Evolutionary conservation across 2,329 filamentous ascomycete genomes (phyloP).

Genomic region (Lecanicillium sp.): DNA sequence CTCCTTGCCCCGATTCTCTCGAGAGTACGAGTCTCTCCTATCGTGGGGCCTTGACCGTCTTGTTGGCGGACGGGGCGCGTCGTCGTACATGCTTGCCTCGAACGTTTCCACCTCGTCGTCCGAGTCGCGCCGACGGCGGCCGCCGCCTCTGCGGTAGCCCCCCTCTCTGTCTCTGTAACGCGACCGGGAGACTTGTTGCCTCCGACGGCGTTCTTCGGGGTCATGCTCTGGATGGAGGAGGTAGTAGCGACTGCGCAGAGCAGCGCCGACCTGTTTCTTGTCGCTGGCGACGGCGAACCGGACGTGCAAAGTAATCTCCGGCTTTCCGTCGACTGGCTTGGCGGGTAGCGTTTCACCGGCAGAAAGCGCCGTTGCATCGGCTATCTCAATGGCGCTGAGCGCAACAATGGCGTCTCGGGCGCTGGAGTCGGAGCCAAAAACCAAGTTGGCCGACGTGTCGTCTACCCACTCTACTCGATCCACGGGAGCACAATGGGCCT

Average conservation of each 20-base stretch:
- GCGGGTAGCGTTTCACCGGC: conserved; percentile 61
- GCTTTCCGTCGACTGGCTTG: conserved; percentile 61
- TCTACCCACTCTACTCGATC: conserved; percentile 87
- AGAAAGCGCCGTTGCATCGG: conserved; percentile 50
- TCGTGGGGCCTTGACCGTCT: conserved; percentile 25
- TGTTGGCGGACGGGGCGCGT: conserved; percentile 39
- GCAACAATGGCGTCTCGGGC: conserved; percentile 51
- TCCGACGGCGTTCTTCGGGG: conserved; percentile 63
- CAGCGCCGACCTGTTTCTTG: conserved; percentile 72
- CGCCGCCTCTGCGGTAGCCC: conserved; percentile 27
- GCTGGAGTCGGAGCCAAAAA: conserved; percentile 56
- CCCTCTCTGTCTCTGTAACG: conserved; percentile 57
- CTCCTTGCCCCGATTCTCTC: conserved; percentile 51
- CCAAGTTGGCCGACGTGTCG: conserved; percentile 80
- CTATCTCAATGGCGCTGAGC: conserved; percentile 45
- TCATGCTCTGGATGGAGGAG: conserved; percentile 86
- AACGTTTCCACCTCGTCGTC: conserved; percentile 52
- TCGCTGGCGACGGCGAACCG: conserved; percentile 69
- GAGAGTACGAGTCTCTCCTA: conserved; percentile 23
- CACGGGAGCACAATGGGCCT: conserved; percentile 57
- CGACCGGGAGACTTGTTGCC: conserved; percentile 50
- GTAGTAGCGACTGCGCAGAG: conserved; percentile 83
- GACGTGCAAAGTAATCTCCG: conserved; percentile 63
- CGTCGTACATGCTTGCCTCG: conserved; percentile 78
- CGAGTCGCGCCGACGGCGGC: conserved; percentile 39